phyloP scores from a whole-genome alignment of 2,329 filamentous ascomycete species.

The Sporothrix phasma region DNA sequence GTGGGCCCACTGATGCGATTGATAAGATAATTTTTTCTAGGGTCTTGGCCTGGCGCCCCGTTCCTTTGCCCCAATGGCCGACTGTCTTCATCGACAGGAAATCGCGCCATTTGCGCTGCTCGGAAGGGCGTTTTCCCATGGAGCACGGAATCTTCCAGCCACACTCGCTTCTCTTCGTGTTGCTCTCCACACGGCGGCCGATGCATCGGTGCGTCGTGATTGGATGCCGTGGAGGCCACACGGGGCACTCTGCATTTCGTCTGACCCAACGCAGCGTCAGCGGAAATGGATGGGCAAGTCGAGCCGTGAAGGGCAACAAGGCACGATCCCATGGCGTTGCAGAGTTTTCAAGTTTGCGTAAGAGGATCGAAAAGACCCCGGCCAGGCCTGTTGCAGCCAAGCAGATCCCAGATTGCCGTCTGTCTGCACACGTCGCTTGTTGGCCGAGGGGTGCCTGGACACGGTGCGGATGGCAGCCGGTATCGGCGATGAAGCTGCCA shows the following conservation, averaged over 20 bases:
- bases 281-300: conserved; percentile 9
- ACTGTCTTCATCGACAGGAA: conserved; percentile 1
- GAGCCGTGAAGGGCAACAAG: neutral
- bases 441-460: neutral
- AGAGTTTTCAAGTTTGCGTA: conserved; percentile 12
- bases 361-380: neutral
- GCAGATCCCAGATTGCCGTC: neutral
- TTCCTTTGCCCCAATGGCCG: neutral
- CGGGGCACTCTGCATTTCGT: conserved; percentile 5
- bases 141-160: neutral
- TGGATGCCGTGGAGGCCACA: conserved; percentile 8
- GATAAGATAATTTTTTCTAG: conserved; percentile 23
- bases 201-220: conserved; percentile 7
- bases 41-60: conserved; percentile 2
- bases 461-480: neutral
- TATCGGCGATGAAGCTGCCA: neutral
- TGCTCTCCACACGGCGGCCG: conserved; percentile 1
- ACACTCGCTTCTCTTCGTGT: neutral
- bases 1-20: conserved; percentile 20
- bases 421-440: neutral
- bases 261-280: conserved; percentile 18
- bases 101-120: conserved; percentile 15
- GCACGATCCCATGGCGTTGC: neutral
- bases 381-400: neutral
- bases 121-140: conserved; percentile 3